Evolutionary conservation across 2,329 filamentous ascomycete genomes (phyloP).

Genomic region (Mycosphaerelloides madeirae): DNA sequence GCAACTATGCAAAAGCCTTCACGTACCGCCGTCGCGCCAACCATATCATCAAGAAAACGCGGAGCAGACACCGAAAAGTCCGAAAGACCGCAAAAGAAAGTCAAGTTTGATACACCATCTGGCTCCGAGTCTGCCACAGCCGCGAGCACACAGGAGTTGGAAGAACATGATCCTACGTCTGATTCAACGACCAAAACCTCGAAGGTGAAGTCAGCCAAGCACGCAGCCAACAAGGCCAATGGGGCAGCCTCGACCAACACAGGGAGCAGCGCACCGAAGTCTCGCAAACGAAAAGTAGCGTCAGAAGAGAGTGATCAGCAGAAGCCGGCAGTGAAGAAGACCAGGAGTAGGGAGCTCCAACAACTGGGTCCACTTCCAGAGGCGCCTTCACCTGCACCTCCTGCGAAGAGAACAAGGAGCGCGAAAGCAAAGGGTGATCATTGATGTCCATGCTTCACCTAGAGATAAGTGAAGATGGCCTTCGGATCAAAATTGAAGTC

Average conservation of each 20-base stretch:
- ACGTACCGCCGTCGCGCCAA: slow-evolving; percentile 13
- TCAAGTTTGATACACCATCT: slow-evolving; percentile 13
- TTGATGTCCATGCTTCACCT: not conserved
- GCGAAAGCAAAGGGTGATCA: slow-evolving; percentile 19
- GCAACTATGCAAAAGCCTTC: slow-evolving; percentile 12
- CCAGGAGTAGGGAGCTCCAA: slow-evolving; percentile 8
- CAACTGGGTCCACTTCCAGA: slow-evolving; percentile 4
- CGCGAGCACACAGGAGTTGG: too few relatives aligned
- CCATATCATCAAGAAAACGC: slow-evolving; percentile 9
- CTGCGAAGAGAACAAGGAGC: slow-evolving; percentile 19
- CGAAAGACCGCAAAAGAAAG: slow-evolving; percentile 13
- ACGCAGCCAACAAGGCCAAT: slow-evolving; percentile 5
- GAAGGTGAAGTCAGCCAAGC: slow-evolving; percentile 1
- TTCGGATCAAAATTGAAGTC: too few relatives aligned
- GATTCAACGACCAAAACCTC: slow-evolving; percentile 2
- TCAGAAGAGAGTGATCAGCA: slow-evolving; percentile 1
- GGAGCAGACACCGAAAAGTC: slow-evolving; percentile 3
- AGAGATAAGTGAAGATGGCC: too few relatives aligned
- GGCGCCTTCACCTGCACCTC: slow-evolving; percentile 7
- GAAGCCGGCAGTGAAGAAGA: slow-evolving; percentile 7
- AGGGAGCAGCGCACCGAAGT: not conserved
- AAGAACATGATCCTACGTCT: slow-evolving; percentile 1
- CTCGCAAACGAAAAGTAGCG: slow-evolving; percentile 10
- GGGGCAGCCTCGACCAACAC: not conserved
- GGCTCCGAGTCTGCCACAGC: not conserved